A percentile compares a stretch with the other conserved stretches of the same genome.
phyloP scores from a whole-genome alignment of 495 filamentous ascomycete species.

The Penicillium turbatum region DNA sequence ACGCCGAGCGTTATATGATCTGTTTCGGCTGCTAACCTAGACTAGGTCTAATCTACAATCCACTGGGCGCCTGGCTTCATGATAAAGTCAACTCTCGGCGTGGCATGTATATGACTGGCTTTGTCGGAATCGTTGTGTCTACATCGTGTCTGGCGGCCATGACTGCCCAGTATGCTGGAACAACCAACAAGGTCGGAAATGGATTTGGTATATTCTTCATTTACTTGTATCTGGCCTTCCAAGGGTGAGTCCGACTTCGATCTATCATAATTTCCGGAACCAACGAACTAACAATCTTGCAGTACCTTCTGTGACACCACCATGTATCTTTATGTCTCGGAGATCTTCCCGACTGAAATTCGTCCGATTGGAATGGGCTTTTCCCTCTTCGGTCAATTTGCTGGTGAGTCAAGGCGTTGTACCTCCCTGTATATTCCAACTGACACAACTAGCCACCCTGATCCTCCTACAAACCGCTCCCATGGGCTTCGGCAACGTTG shows the following conservation, averaged over 20 bases:
- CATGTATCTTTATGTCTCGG: constrained; percentile 48
- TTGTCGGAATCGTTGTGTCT: constrained; percentile 33
- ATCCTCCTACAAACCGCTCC: constrained; percentile 42
- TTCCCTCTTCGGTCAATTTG: constrained; percentile 42
- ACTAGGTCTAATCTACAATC: constrained; percentile 41
- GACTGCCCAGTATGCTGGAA: constrained; percentile 39
- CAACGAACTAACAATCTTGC: not conserved
- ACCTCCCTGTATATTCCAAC: not conserved
- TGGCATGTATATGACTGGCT: constrained; percentile 43
- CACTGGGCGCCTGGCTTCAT: constrained; percentile 44
- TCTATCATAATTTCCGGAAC: not conserved
- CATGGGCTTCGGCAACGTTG: constrained; percentile 39
- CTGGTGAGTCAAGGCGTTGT: constrained; percentile 12
- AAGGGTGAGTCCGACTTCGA: constrained; percentile 23
- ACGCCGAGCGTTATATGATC: not conserved
- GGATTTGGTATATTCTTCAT: constrained; percentile 47
- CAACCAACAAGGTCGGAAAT: constrained; percentile 42
- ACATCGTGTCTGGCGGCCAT: constrained; percentile 42
- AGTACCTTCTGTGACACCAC: constrained; percentile 48
- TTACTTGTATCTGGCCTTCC: constrained; percentile 44
- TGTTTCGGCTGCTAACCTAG: constrained; percentile 11
- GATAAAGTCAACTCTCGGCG: constrained; percentile 44
- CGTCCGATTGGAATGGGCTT: constrained; percentile 46
- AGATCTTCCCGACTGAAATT: constrained; percentile 51
- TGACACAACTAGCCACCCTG: constrained; percentile 26